Conservation (phyloP, 495 filamentous ascomycete species). For the Evansstolkia leycettana region DNA sequence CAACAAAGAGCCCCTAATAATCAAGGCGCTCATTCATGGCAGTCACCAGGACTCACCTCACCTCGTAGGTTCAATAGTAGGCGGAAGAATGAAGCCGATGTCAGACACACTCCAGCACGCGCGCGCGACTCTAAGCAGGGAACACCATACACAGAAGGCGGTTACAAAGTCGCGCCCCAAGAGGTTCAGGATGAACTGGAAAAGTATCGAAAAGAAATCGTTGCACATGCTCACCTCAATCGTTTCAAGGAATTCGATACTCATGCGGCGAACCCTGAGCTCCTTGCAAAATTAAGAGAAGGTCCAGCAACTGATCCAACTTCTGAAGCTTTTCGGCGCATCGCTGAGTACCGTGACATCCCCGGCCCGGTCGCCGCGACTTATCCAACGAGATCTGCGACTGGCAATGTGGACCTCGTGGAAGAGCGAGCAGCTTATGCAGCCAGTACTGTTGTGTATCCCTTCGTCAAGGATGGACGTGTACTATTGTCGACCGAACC, state of each 20-base stretch:
- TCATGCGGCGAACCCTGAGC: conserved; percentile 6
- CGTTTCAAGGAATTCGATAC: conserved; percentile 2
- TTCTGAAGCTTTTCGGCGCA: conserved; percentile 6
- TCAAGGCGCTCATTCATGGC: too few species aligned
- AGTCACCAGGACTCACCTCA: too few species aligned
- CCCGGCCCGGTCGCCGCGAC: too few species aligned
- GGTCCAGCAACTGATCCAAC: conserved; percentile 11
- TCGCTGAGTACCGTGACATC: conserved; percentile 5
- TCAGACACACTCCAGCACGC: too few species aligned
- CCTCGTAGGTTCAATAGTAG: too few species aligned
- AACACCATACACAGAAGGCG: neutral
- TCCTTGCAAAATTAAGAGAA: conserved; percentile 9
- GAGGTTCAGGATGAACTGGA: conserved; percentile 7
- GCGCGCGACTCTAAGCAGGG: neutral
- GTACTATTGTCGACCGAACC: neutral
- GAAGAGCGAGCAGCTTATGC: conserved; percentile 6
- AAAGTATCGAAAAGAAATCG: conserved; percentile 6
- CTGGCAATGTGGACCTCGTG: neutral
- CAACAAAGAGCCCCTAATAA: too few species aligned
- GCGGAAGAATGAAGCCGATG: too few species aligned
- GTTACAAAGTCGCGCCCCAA: neutral
- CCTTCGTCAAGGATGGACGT: conserved; percentile 7
- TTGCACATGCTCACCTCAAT: conserved; percentile 6
- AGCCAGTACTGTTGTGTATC: conserved; percentile 5
- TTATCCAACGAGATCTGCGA: too few species aligned